phyloP scores from a whole-genome alignment of 371 early-diverging fungal genomes.

The Mucor racemosus region DNA sequence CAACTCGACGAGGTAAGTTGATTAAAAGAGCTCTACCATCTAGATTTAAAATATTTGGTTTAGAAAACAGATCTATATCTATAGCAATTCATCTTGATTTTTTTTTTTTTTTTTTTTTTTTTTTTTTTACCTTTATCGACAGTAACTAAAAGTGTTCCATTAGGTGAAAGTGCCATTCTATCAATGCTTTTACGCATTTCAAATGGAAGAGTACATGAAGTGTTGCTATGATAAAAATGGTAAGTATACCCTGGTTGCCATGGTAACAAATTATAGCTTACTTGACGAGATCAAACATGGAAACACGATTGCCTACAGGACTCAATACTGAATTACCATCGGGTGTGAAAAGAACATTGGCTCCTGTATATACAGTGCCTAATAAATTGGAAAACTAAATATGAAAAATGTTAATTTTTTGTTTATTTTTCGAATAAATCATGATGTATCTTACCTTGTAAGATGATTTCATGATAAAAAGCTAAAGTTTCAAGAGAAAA shows the following conservation, averaged over 20 bases:
- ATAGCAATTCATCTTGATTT: neutral
- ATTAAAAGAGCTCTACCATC: slow-evolving; percentile 90
- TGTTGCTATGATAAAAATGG: slow-evolving; percentile 65
- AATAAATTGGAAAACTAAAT: slow-evolving; percentile 88
- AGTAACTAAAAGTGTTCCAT: slow-evolving; percentile 83
- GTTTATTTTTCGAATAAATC: too few relatives aligned
- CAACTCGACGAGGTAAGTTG: slow-evolving; percentile 81
- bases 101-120: too few relatives aligned
- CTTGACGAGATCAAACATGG: slow-evolving; percentile 95
- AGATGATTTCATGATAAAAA: slow-evolving; percentile 29
- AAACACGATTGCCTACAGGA: slow-evolving; percentile 96
- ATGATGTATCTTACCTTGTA: slow-evolving; percentile 23
- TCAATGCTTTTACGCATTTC: slow-evolving; percentile 91
- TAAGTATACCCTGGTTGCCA: slow-evolving; percentile 7
- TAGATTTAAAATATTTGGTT: slow-evolving; percentile 20
- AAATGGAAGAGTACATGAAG: slow-evolving; percentile 89
- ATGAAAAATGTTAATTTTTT: neutral
- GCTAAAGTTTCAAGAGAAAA: neutral
- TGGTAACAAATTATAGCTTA: slow-evolving; percentile 36
- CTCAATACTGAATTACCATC: slow-evolving; percentile 93
- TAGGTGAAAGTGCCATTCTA: slow-evolving; percentile 89
- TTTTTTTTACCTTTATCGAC: slow-evolving; percentile 91
- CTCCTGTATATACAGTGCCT: slow-evolving; percentile 95
- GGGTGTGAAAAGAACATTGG: slow-evolving; percentile 93
- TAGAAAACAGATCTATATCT: too few relatives aligned